A percentile compares a stretch with the other conserved stretches of the same genome.
These are phyloP conservation scores for Lodderomyces jiufengensis DNA, from an alignment of 1,139 yeast species.

Conservation along the genomic window DNA sequence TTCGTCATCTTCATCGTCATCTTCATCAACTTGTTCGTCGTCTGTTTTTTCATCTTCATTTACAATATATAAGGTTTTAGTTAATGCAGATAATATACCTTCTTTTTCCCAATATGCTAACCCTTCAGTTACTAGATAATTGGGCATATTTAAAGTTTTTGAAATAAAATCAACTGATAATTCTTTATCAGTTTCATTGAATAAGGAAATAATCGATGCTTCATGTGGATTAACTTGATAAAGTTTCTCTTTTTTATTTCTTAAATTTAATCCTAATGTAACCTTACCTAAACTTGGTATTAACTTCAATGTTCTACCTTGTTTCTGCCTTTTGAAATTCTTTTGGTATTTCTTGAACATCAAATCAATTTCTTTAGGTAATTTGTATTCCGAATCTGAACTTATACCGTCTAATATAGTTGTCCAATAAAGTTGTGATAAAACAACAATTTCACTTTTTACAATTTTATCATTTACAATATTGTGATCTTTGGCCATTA, in stretches of 20 bases:
- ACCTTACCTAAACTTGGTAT: constrained; percentile 64
- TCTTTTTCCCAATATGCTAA: constrained; percentile 56
- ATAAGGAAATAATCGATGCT: constrained; percentile 60
- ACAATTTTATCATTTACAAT: constrained; percentile 5
- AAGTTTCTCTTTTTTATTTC: constrained; percentile 28
- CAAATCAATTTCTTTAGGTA: constrained; percentile 43
- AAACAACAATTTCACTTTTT: constrained; percentile 33
- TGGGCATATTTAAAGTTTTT: constrained; percentile 31
- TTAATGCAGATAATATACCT: constrained; percentile 40
- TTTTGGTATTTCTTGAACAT: constrained; percentile 42
- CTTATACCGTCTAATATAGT: constrained; percentile 27
- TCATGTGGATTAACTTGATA: constrained; percentile 65
- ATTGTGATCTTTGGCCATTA: too few relatives aligned
- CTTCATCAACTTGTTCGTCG: constrained; percentile 9
- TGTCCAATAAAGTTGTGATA: constrained; percentile 55
- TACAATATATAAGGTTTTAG: constrained; percentile 23
- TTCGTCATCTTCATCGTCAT: constrained; percentile 14
- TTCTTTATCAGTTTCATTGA: constrained; percentile 36
- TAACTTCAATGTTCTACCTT: constrained; percentile 58
- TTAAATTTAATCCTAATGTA: constrained; percentile 52
- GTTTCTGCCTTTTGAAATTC: constrained; percentile 40
- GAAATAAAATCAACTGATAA: constrained; percentile 27
- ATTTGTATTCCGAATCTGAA: constrained; percentile 35
- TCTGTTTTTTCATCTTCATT: constrained; percentile 18
- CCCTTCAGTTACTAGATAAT: constrained; percentile 35